Evolutionary conservation across 2,329 filamentous ascomycete species (phyloP).

Genomic region (Cercospora berteroae): DNA sequence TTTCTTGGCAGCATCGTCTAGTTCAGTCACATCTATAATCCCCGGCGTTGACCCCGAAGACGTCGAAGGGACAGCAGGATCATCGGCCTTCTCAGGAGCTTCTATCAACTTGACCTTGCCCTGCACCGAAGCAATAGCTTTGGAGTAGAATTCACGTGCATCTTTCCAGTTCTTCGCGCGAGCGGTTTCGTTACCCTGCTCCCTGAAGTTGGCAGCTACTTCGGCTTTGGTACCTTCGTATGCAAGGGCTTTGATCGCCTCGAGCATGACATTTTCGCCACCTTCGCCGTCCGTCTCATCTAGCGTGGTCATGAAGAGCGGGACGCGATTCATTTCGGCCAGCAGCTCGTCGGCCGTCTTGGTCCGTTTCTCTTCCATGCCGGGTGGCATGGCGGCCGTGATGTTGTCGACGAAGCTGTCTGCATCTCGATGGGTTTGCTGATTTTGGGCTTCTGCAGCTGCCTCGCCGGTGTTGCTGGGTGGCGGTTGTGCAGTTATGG

Average conservation of each 20-base stretch:
- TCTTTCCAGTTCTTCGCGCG: conserved; percentile 70
- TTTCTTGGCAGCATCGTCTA: conserved; percentile 11
- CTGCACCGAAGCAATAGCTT: conserved; percentile 70
- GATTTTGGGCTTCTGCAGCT: background rate
- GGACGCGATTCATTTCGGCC: conserved; percentile 65
- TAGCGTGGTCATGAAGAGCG: conserved; percentile 94
- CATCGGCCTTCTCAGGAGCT: conserved; percentile 11
- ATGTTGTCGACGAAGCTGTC: conserved; percentile 26
- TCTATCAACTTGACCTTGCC: conserved; percentile 22
- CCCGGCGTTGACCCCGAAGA: background rate
- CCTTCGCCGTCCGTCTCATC: conserved; percentile 58
- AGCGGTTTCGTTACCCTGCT: conserved; percentile 89
- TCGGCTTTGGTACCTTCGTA: conserved; percentile 90
- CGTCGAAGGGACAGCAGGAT: background rate
- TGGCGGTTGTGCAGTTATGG: background rate
- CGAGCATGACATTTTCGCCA: conserved; percentile 74
- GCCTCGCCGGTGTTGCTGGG: conserved; percentile 2
- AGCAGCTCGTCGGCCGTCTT: conserved; percentile 61
- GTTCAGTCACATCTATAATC: conserved; percentile 11
- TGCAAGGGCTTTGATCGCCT: conserved; percentile 83
- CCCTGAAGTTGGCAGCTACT: conserved; percentile 79
- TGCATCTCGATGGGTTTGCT: conserved; percentile 14
- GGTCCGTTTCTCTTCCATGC: conserved; percentile 56
- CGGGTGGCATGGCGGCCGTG: conserved; percentile 54
- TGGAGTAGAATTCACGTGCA: conserved; percentile 86